phyloP scores from a whole-genome alignment of 163 green algal species.

The Volvox carteri region DNA sequence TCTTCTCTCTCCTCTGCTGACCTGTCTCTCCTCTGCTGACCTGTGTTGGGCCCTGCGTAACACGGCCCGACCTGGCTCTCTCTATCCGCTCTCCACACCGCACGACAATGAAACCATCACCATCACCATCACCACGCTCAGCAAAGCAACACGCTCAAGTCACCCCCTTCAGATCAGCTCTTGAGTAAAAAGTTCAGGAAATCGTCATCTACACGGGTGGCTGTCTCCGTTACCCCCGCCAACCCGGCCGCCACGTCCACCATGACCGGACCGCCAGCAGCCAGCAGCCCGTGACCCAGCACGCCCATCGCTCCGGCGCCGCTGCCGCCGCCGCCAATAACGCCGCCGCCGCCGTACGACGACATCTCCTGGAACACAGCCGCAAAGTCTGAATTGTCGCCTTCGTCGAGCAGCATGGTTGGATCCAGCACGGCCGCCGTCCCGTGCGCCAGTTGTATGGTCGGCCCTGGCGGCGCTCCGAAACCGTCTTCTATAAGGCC shows the following conservation, averaged over 20 bases:
- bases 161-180: no score
- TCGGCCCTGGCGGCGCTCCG: neutral
- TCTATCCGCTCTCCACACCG: no score
- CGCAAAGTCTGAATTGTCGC: slow-evolving; percentile 7
- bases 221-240: neutral
- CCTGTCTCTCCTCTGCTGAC: no score
- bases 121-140: no score
- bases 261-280: neutral
- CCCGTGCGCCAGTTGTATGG: neutral
- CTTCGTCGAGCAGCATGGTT: slow-evolving; percentile 5
- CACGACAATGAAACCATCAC: no score
- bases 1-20: no score
- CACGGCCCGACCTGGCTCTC: no score
- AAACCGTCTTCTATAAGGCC: slow-evolving; percentile 27
- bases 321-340: neutral
- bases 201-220: slow-evolving; percentile 34
- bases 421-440: neutral
- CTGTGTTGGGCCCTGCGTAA: no score
- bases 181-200: slow-evolving; percentile 54
- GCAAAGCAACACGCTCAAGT: no score
- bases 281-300: neutral
- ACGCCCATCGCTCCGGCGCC: neutral
- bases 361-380: slow-evolving; percentile 52
- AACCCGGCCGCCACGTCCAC: neutral
- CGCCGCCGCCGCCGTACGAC: neutral